Evolutionary conservation across 345 rosid genomes (phyloP).

Genomic region (Eucalyptus microcorys): DNA sequence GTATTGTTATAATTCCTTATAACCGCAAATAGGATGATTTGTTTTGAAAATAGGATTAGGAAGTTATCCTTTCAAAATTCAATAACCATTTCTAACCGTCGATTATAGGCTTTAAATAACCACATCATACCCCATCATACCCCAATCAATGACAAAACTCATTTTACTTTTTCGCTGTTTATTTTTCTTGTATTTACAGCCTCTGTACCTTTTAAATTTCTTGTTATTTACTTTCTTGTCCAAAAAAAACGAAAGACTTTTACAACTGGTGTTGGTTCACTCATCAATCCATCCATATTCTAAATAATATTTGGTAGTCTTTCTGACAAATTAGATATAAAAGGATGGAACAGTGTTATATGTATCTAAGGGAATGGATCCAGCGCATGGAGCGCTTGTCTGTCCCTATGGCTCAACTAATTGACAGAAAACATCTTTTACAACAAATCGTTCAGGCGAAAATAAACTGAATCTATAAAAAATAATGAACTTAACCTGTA

Average conservation of each 20-base stretch:
- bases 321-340: background rate
- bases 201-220: background rate
- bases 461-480: background rate
- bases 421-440: background rate
- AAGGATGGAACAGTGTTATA: background rate
- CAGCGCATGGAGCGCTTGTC: background rate
- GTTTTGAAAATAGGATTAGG: background rate
- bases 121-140: background rate
- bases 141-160: background rate
- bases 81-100: accelerated
- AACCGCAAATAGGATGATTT: background rate
- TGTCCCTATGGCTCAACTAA: background rate
- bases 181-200: background rate
- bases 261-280: background rate
- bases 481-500: background rate
- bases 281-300: background rate
- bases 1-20: background rate
- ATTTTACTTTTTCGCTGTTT: background rate
- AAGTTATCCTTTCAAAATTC: background rate
- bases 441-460: background rate
- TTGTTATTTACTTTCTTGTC: background rate
- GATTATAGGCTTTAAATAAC: background rate
- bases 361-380: background rate
- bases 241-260: background rate
- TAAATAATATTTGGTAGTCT: background rate